Evolutionary conservation across 345 rosid species (phyloP).

Genomic region (Citropsis articulata): DNA sequence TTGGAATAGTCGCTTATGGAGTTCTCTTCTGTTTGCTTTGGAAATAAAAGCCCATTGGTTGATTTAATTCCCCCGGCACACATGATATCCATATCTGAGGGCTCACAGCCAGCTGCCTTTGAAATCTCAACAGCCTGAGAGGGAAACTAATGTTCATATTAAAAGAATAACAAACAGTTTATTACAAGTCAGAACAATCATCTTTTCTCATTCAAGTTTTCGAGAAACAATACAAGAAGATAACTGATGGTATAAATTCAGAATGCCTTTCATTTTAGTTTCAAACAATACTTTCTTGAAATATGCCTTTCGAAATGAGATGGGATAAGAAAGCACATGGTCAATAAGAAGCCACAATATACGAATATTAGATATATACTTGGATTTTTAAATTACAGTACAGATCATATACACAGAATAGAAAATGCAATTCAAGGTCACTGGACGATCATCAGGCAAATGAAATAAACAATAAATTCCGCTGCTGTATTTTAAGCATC

Average conservation of each 20-base stretch:
- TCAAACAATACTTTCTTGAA: background rate
- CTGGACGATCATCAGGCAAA: background rate
- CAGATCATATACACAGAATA: background rate
- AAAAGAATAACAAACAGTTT: background rate
- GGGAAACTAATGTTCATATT: slow-evolving; percentile 11
- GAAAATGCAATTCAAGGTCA: background rate
- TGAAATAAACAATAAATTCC: background rate
- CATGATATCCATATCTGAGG: slow-evolving; percentile 79
- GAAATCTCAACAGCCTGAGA: slow-evolving; percentile 77
- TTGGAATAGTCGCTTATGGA: slow-evolving; percentile 24
- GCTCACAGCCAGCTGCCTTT: slow-evolving; percentile 61
- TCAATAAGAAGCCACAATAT: background rate
- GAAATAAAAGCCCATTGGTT: slow-evolving; percentile 73
- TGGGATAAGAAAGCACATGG: background rate
- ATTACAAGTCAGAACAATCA: background rate
- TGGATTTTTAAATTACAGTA: background rate
- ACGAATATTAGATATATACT: background rate
- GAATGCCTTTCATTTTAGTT: slow-evolving; percentile 1
- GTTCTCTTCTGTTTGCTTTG: slow-evolving; percentile 30
- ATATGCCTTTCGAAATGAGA: background rate
- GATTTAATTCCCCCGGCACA: slow-evolving; percentile 71
- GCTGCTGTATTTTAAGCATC: background rate
- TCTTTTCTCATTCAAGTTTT: slow-evolving; percentile 3
- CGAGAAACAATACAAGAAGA: background rate
- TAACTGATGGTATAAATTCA: background rate